A percentile compares a stretch with the other conserved stretches of the same genome.
These are phyloP conservation scores for Camelina sativa DNA, from an alignment of 345 rosid genomes.

Conservation along the genomic window DNA sequence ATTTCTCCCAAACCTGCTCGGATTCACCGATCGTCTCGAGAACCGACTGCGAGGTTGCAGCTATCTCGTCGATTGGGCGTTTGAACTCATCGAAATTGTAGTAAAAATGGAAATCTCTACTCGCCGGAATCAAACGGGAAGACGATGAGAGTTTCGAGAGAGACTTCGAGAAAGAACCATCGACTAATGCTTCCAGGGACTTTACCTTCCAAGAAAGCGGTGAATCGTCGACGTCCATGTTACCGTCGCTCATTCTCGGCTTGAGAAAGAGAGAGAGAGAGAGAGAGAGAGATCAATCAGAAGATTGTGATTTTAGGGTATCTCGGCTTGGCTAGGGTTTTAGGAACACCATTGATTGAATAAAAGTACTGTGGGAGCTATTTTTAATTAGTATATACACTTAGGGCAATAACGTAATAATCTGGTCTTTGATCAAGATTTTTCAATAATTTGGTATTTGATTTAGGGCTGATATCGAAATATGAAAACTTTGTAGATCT, in stretches of 20 bases:
- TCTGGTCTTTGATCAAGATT: not conserved
- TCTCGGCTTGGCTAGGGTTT: constrained; percentile 37
- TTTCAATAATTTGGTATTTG: not conserved
- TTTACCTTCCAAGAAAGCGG: constrained; percentile 39
- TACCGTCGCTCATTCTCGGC: constrained; percentile 34
- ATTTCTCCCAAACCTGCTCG: constrained; percentile 41
- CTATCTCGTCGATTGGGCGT: constrained; percentile 55
- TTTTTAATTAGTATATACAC: not conserved
- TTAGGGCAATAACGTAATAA: not conserved
- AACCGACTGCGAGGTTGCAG: constrained; percentile 53
- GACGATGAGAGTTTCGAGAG: constrained; percentile 65
- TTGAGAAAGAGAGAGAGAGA: constrained; percentile 13
- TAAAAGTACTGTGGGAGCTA: not conserved
- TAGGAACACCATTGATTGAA: constrained; percentile 19
- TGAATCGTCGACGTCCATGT: constrained; percentile 46
- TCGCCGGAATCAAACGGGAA: constrained; percentile 62
- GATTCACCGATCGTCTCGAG: constrained; percentile 67
- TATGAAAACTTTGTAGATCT: too few species aligned
- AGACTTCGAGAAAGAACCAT: constrained; percentile 53
- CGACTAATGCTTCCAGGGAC: constrained; percentile 47
- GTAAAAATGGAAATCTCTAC: constrained; percentile 83
- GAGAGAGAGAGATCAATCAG: constrained; percentile 15
- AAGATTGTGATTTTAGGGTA: constrained; percentile 10
- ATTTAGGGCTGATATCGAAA: not conserved
- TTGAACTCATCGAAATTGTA: constrained; percentile 79